A percentile compares a stretch with the other conserved stretches of the same genome.
phyloP scores from a whole-genome alignment of 1,284 basidiomycete genomes.

The Malassezia japonica region DNA sequence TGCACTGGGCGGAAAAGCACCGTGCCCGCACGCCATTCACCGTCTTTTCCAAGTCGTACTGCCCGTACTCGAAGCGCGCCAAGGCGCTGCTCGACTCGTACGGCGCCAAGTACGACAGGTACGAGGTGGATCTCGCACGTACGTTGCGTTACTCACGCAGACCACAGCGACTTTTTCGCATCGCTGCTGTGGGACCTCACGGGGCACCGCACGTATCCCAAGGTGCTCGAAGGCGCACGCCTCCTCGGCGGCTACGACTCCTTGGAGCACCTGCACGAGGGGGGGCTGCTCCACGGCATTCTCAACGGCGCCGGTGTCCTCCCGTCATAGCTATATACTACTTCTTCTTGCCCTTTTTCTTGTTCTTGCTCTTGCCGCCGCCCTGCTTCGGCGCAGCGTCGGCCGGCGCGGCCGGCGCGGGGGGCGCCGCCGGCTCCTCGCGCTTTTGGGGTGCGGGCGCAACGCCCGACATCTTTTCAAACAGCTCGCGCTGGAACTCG shows the following conservation, averaged over 20 bases:
- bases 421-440: background rate
- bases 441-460: background rate
- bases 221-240: slow-evolving; percentile 5
- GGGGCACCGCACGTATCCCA: slow-evolving; percentile 13
- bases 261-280: slow-evolving; percentile 4
- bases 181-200: slow-evolving; percentile 6
- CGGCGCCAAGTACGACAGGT: slow-evolving; percentile 6
- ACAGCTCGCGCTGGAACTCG: slow-evolving; percentile 67
- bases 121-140: slow-evolving; percentile 18
- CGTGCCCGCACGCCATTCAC: slow-evolving; percentile 8
- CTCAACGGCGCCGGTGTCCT: slow-evolving; percentile 6
- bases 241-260: slow-evolving; percentile 14
- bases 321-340: background rate
- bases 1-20: slow-evolving; percentile 13
- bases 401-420: background rate
- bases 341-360: slow-evolving; percentile 18
- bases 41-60: slow-evolving; percentile 22
- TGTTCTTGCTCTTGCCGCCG: slow-evolving; percentile 9
- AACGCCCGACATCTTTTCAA: slow-evolving; percentile 59
- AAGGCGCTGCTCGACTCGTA: slow-evolving; percentile 14
- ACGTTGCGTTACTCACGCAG: slow-evolving; percentile 3
- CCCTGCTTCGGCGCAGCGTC: background rate
- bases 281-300: slow-evolving; percentile 10
- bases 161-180: background rate
- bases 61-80: slow-evolving; percentile 19